These are phyloP conservation scores for Fusarium floridanum DNA, from an alignment of 2,329 filamentous ascomycete species.

Conservation along the genomic window DNA sequence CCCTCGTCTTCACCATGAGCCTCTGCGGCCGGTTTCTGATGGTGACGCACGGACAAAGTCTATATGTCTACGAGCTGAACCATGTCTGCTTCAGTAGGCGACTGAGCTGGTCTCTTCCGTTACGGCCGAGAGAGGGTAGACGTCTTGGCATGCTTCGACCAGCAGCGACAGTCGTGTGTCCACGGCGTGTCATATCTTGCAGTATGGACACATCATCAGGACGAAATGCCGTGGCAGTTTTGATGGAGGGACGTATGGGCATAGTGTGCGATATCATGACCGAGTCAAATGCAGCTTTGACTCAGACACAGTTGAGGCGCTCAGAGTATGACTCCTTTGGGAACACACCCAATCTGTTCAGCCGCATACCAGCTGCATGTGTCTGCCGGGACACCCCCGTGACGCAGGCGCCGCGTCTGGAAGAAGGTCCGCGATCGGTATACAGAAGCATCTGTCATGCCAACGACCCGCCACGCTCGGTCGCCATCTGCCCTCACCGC, in stretches of 20 bases:
- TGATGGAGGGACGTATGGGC: conserved; percentile 71
- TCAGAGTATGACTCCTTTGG: conserved; percentile 25
- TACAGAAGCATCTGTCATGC: conserved; percentile 67
- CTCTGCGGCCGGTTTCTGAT: conserved; percentile 70
- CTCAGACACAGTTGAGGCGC: conserved; percentile 10
- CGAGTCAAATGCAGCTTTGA: conserved; percentile 22
- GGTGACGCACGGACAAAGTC: conserved; percentile 64
- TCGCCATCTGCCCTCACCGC: conserved; percentile 74
- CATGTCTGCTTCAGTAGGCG: conserved; percentile 50
- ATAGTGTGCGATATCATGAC: conserved; percentile 68
- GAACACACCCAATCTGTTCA: conserved; percentile 12
- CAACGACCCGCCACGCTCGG: conserved; percentile 73
- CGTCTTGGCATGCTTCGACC: conserved; percentile 53
- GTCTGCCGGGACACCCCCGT: conserved; percentile 42
- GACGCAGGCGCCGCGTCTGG: conserved; percentile 45
- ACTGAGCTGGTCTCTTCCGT: conserved; percentile 45
- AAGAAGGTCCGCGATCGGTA: conserved; percentile 48
- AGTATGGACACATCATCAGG: conserved; percentile 73
- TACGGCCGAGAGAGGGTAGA: conserved; percentile 40
- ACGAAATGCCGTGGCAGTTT: conserved; percentile 67
- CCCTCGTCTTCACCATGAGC: conserved; percentile 64
- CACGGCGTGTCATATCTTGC: conserved; percentile 67
- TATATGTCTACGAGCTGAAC: conserved; percentile 67
- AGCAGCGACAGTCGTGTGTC: conserved; percentile 68
- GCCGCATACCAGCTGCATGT: conserved; percentile 29